Evolutionary conservation across 805 yeast species (phyloP).

Genomic region (Candida nanaspora): DNA sequence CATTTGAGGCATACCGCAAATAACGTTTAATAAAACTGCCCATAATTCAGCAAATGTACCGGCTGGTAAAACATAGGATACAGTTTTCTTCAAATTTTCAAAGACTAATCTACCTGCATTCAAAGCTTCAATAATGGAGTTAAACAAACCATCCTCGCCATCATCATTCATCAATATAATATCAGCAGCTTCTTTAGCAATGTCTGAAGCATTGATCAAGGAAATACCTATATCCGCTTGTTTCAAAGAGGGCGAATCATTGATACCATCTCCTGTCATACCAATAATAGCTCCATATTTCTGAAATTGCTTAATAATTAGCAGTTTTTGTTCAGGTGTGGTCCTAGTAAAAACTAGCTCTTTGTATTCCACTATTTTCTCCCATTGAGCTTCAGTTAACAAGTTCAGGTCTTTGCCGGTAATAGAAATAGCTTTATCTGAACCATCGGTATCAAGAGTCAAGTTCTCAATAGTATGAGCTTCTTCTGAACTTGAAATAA

Average conservation of each 20-base stretch:
- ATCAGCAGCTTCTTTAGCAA: slow-evolving; percentile 42
- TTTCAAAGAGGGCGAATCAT: slow-evolving; percentile 58
- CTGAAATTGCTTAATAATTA: slow-evolving; percentile 41
- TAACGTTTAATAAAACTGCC: slow-evolving; percentile 39
- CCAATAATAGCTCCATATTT: slow-evolving; percentile 49
- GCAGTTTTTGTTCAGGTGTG: slow-evolving; percentile 49
- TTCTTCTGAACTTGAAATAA: slow-evolving; percentile 31
- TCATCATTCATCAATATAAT: neutral
- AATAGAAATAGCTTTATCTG: slow-evolving; percentile 25
- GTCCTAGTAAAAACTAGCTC: slow-evolving; percentile 49
- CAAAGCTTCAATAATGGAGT: slow-evolving; percentile 25
- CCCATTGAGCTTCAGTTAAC: slow-evolving; percentile 36
- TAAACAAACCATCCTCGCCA: neutral
- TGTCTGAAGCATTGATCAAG: slow-evolving; percentile 59
- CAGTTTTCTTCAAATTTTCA: slow-evolving; percentile 40
- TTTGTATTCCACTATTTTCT: slow-evolving; percentile 25
- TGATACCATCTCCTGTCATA: slow-evolving; percentile 62
- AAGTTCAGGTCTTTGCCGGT: slow-evolving; percentile 26
- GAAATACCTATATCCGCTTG: slow-evolving; percentile 59
- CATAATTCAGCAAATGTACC: slow-evolving; percentile 44
- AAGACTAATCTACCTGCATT: slow-evolving; percentile 39
- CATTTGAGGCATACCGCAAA: slow-evolving; percentile 44
- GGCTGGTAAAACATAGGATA: slow-evolving; percentile 44
- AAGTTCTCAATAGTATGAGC: neutral
- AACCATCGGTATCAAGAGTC: slow-evolving; percentile 7